Evolutionary conservation across 2,329 filamentous ascomycete species (phyloP), one percentile per base, ranked within the genome.

Genomic region (Aspergillus pseudonomiae): DNA sequence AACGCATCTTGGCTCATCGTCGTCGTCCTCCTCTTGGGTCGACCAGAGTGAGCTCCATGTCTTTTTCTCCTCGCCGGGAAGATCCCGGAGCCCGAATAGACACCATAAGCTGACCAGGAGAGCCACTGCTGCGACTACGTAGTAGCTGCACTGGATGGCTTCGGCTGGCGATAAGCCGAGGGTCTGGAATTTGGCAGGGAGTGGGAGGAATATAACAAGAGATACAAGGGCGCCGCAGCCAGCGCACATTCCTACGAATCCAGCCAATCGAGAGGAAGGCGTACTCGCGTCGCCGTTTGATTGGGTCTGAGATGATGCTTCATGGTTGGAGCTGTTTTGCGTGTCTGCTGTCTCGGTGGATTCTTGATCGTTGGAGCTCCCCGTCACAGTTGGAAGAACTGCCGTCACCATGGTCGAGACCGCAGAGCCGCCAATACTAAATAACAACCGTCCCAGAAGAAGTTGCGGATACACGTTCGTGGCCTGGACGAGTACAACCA

Each of bases 321-420:
- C 62, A 30, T 64, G 62, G 26, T 64, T 65, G 26, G 67, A 65
- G 66, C 16, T 9, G 24, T 43, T 81, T 3, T 85, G 85, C 1
- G 86, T 87, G 57, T 88, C 86, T 2, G 85, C 87, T 60, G 85
- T 74, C 66, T 88, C 85, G n/a, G 85, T 87, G 41, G 84, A 10
- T 30, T 58, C 57, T 28, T 57, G 16, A 28, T 73, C 73, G 34
- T 71, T 69, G 61, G 75, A 66, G 68, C 76, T 76, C 65, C 75
- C 72, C 34, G 86, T 86, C 78, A 91, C 88, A 32, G 84, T 89
- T 1, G 95, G 95, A 28, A 99, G 83, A 53, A 96, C 93, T 4
- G 95, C 95, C 10, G 95, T 98, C 24, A 99, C 95, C 95, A 99
- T 99, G 1, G 95, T 98, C 16, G 93, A 94, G 84, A 91, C 89